Percentiles rank a stretch among this genome's conserved stretches.
phyloP scores from a whole-genome alignment of 768 basidiomycete species.

The Lentinula sp. region DNA sequence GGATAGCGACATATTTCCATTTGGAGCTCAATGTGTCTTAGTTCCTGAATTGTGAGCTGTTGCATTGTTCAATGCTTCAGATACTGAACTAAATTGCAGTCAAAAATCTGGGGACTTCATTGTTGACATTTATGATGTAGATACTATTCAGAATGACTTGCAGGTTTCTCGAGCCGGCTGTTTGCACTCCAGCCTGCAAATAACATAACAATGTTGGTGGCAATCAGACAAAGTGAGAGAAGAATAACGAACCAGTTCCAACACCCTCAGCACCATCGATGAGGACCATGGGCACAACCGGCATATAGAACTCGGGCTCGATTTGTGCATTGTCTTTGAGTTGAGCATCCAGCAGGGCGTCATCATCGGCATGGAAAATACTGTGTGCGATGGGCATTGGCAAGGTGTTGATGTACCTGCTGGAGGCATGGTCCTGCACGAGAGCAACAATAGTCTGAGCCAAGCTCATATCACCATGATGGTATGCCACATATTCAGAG shows the following conservation, averaged over 20 bases:
- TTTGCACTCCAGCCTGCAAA: conserved; percentile 86
- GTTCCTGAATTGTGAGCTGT: no score
- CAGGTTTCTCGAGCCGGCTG: neutral
- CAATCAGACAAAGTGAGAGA: neutral
- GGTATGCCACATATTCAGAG: conserved; percentile 89
- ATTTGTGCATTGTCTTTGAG: conserved; percentile 82
- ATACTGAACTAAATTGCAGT: no score
- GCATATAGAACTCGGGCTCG: conserved; percentile 95
- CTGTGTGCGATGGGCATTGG: conserved; percentile 66
- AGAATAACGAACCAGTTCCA: conserved; percentile 70
- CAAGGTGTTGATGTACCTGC: conserved; percentile 93
- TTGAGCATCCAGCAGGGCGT: conserved; percentile 76
- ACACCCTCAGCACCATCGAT: conserved; percentile 97
- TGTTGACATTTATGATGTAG: no score
- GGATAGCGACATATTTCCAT: no score
- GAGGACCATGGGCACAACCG: conserved; percentile 80
- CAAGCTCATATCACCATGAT: conserved; percentile 91
- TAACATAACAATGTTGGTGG: neutral
- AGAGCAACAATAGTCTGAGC: conserved; percentile 87
- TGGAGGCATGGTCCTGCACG: conserved; percentile 92
- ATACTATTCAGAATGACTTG: no score
- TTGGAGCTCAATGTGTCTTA: no score
- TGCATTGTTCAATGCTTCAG: no score
- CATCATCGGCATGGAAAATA: conserved; percentile 80
- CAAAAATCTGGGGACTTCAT: no score